Percentiles rank a stretch among this genome's conserved stretches.
Conservation (phyloP, 1,139 yeast genomes). For the Pneumocystis oryctolagi region DNA sequence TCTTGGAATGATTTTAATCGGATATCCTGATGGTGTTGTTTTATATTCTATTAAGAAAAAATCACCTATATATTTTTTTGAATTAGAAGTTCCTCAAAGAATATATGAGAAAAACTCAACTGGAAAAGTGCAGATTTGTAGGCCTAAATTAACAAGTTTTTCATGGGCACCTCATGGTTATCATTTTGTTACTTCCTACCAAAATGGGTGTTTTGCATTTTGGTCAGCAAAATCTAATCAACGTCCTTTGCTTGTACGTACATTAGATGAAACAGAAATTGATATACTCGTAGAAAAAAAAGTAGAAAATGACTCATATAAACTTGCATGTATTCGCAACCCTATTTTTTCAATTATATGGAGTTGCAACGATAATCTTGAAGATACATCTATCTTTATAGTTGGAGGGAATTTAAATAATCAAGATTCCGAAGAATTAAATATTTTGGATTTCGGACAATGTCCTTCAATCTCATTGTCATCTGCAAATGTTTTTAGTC, state of each 20-base stretch:
- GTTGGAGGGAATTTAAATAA: constrained; percentile 48
- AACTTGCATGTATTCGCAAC: constrained; percentile 19
- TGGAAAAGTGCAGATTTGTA: constrained; percentile 20
- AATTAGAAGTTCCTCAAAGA: constrained; percentile 44
- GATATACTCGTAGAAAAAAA: constrained; percentile 33
- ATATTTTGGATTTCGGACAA: constrained; percentile 60
- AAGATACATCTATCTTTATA: constrained; percentile 55
- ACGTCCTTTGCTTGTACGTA: constrained; percentile 53
- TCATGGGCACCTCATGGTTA: constrained; percentile 88
- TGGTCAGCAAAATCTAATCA: constrained; percentile 82
- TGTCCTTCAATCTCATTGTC: constrained; percentile 57
- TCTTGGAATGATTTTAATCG: constrained; percentile 57
- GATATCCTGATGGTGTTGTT: constrained; percentile 57
- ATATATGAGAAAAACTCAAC: constrained; percentile 39
- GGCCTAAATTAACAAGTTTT: constrained; percentile 45
- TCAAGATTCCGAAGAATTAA: constrained; percentile 40
- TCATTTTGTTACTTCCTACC: constrained; percentile 63
- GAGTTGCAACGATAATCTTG: constrained; percentile 59
- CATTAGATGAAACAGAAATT: constrained; percentile 49
- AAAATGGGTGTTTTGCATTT: constrained; percentile 70
- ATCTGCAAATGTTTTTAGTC: constrained; percentile 72
- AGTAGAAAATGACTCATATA: constrained; percentile 7
- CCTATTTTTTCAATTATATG: constrained; percentile 38
- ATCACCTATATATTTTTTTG: constrained; percentile 39
- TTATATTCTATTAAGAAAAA: constrained; percentile 52